phyloP scores from a whole-genome alignment of 305 asterid genomes.

The Rubia peregrina region DNA sequence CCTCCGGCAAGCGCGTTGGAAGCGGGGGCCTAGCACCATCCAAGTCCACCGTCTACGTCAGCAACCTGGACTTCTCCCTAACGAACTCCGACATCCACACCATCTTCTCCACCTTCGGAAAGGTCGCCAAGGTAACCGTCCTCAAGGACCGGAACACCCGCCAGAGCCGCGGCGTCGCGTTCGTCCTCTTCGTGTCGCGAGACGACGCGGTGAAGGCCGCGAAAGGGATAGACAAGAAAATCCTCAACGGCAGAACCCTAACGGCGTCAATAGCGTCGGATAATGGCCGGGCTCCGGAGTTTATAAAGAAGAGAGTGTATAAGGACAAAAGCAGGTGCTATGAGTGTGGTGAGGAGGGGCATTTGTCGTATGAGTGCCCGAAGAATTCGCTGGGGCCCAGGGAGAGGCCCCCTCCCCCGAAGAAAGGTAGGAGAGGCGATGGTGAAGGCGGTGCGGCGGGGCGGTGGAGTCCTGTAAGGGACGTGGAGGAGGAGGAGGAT shows the following conservation, averaged over 20 bases:
- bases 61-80: conserved; percentile 78
- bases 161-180: conserved; percentile 84
- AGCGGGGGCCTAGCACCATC: conserved; percentile 90
- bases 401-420: conserved; percentile 67
- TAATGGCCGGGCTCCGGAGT: conserved; percentile 91
- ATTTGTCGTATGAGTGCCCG: conserved; percentile 88
- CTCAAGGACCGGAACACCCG: conserved; percentile 77
- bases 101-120: conserved; percentile 92
- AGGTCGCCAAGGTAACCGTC: conserved; percentile 88
- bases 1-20: conserved; percentile 42
- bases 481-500: conserved; percentile 25
- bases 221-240: conserved; percentile 58
- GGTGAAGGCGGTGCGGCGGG: conserved; percentile 28
- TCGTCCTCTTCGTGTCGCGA: conserved; percentile 65
- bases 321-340: conserved; percentile 94
- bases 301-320: conserved; percentile 70
- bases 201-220: conserved; percentile 76
- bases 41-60: conserved; percentile 80
- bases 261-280: conserved; percentile 85
- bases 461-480: conserved; percentile 17
- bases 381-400: conserved; percentile 68
- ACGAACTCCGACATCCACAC: conserved; percentile 90
- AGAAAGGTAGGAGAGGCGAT: conserved; percentile 52
- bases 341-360: conserved; percentile 93
- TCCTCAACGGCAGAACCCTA: conserved; percentile 74